Conservation (phyloP, 164 flowering plant genomes). For the Aristolochia californica region DNA sequence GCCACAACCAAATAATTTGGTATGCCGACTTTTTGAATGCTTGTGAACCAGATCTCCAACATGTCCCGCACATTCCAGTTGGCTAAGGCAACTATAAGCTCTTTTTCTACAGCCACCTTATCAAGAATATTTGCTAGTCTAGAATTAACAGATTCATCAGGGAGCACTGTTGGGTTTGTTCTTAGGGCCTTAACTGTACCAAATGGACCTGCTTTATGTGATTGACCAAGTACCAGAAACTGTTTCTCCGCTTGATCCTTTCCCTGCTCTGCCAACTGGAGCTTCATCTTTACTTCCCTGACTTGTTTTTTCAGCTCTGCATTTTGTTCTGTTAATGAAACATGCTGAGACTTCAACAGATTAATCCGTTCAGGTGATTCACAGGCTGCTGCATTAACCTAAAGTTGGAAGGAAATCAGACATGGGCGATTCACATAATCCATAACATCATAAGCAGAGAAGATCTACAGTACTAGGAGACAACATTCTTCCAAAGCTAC, state of each 20-base stretch:
- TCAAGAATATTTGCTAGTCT: slow-evolving; percentile 66
- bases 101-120: slow-evolving; percentile 49
- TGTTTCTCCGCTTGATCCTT: slow-evolving; percentile 53
- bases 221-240: slow-evolving; percentile 34
- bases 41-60: slow-evolving; percentile 74
- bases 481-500: not conserved
- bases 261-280: slow-evolving; percentile 55
- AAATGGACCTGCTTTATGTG: slow-evolving; percentile 68
- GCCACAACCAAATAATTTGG: slow-evolving; percentile 82
- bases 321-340: slow-evolving; percentile 44
- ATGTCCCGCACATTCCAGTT: slow-evolving; percentile 63
- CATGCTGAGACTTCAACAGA: slow-evolving; percentile 41
- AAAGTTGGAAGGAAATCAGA: not conserved
- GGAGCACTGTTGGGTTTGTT: slow-evolving; percentile 66
- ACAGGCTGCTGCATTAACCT: slow-evolving; percentile 32
- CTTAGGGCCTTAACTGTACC: slow-evolving; percentile 82
- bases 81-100: slow-evolving; percentile 75
- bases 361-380: slow-evolving; percentile 50
- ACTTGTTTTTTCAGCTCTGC: slow-evolving; percentile 15
- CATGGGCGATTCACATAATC: not conserved
- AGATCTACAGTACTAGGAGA: not conserved
- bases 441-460: not conserved
- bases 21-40: slow-evolving; percentile 68
- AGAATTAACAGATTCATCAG: slow-evolving; percentile 80
- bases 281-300: slow-evolving; percentile 24